A percentile compares a stretch with the other conserved stretches of the same genome.
Conservation (phyloP, 371 early-diverging fungal species). For the Actinomortierella wolfii region DNA sequence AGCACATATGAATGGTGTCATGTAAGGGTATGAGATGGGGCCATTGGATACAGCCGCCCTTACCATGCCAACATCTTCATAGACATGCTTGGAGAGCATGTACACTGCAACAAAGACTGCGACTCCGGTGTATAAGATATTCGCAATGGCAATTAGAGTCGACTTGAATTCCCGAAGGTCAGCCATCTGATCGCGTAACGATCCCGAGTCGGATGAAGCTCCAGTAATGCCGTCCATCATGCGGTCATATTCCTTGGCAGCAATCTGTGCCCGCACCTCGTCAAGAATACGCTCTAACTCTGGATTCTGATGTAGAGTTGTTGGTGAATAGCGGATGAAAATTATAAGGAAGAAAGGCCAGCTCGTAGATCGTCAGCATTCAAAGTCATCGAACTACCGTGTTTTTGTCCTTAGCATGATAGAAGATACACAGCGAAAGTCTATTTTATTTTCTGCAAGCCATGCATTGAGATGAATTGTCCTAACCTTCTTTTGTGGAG, state of each 20-base stretch:
- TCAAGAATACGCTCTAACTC: constrained; percentile 40
- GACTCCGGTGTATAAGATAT: constrained; percentile 36
- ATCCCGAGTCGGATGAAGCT: constrained; percentile 9
- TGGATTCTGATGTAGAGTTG: constrained; percentile 16
- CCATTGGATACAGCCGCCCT: too few species aligned
- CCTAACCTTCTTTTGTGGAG: constrained; percentile 30
- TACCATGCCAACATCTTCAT: constrained; percentile 32
- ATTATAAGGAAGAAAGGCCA: neutral
- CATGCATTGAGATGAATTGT: neutral
- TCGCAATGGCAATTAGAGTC: constrained; percentile 28
- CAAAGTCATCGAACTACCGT: neutral
- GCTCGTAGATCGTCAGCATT: neutral
- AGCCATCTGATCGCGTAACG: constrained; percentile 25
- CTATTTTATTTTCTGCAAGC: neutral
- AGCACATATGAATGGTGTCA: neutral
- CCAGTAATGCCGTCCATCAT: constrained; percentile 22
- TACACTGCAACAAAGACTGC: constrained; percentile 40
- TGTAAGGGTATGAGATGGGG: too few species aligned
- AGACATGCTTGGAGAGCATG: constrained; percentile 38
- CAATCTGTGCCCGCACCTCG: constrained; percentile 21
- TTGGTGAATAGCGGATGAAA: neutral
- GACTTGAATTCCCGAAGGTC: constrained; percentile 36
- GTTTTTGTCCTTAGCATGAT: neutral
- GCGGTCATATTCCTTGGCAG: constrained; percentile 34
- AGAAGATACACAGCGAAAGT: neutral